These are phyloP conservation scores for Podaxis sp. DNA, from an alignment of 768 basidiomycete genomes.

Conservation along the genomic window DNA sequence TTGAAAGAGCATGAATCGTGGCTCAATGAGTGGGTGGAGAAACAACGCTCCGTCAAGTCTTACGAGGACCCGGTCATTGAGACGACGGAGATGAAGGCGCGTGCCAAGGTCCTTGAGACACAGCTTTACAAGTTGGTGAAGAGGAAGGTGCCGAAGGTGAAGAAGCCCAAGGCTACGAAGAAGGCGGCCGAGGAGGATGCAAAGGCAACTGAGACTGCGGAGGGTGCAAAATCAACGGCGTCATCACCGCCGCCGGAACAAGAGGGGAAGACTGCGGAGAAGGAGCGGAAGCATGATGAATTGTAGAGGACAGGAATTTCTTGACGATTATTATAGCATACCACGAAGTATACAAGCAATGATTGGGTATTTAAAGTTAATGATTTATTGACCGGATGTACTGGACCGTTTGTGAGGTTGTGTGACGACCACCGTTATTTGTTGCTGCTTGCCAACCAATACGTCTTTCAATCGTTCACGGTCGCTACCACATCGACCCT, in stretches of 20 bases:
- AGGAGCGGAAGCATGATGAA: conserved; percentile 22
- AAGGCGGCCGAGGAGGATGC: conserved; percentile 14
- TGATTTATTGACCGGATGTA: not conserved
- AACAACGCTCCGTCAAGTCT: conserved; percentile 70
- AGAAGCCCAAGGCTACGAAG: conserved; percentile 45
- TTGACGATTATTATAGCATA: conserved; percentile 5
- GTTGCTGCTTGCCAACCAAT: conserved; percentile 8
- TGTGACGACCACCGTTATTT: conserved; percentile 10
- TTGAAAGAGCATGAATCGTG: conserved; percentile 81
- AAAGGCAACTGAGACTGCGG: conserved; percentile 18
- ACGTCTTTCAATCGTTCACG: not conserved
- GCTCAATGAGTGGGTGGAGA: conserved; percentile 79
- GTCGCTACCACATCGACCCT: not conserved
- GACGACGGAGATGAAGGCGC: conserved; percentile 81
- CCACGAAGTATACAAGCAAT: conserved; percentile 8
- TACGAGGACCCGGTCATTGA: conserved; percentile 86
- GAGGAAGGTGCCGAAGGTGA: conserved; percentile 65
- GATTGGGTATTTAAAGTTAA: conserved; percentile 12
- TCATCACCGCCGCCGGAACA: conserved; percentile 11
- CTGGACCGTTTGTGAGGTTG: not conserved
- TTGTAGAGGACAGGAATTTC: conserved; percentile 15
- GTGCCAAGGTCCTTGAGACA: conserved; percentile 77
- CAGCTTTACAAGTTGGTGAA: conserved; percentile 66
- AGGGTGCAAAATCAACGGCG: conserved; percentile 4
- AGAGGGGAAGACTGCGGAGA: conserved; percentile 10